These are phyloP conservation scores for Dactylellina leptospora DNA, from an alignment of 2,329 filamentous ascomycete species.

Conservation along the genomic window DNA sequence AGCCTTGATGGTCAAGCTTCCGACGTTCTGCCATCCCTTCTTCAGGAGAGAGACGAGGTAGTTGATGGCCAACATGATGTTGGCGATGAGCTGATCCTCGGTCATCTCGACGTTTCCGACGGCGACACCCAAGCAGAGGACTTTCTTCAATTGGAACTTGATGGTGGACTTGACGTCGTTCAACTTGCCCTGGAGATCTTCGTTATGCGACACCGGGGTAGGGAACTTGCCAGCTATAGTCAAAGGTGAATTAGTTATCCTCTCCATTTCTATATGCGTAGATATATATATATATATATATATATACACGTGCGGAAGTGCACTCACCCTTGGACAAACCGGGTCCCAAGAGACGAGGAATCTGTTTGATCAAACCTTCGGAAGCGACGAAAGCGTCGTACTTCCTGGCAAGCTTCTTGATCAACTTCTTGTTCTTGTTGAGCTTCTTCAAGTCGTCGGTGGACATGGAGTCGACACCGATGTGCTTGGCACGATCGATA, in stretches of 20 bases:
- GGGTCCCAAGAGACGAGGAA: conserved; percentile 97
- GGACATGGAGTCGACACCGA: conserved; percentile 97
- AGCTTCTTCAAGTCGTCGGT: conserved; percentile 99
- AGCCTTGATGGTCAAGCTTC: conserved; percentile 99
- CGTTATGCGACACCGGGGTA: conserved; percentile 94
- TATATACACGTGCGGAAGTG: background rate
- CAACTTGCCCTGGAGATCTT: conserved; percentile 94
- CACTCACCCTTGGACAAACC: conserved; percentile 91
- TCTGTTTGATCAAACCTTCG: conserved; percentile 98
- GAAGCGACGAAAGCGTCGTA: conserved; percentile 99
- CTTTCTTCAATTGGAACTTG: conserved; percentile 99
- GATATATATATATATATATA: no score
- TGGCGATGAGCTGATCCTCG: conserved; percentile 92
- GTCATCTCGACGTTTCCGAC: conserved; percentile 99
- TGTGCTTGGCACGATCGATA: conserved; percentile 99
- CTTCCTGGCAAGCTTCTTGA: conserved; percentile 99
- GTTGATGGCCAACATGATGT: conserved; percentile 99
- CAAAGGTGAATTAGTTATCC: conserved; percentile 57
- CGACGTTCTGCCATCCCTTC: conserved; percentile 99
- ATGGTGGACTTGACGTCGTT: conserved; percentile 99
- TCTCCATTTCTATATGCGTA: background rate
- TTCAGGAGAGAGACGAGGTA: conserved; percentile 99
- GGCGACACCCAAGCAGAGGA: conserved; percentile 99
- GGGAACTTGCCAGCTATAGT: conserved; percentile 95
- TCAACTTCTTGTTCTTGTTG: conserved; percentile 99